Evolutionary conservation across 345 rosid genomes (phyloP).

Genomic region (Erucastrum elatum): DNA sequence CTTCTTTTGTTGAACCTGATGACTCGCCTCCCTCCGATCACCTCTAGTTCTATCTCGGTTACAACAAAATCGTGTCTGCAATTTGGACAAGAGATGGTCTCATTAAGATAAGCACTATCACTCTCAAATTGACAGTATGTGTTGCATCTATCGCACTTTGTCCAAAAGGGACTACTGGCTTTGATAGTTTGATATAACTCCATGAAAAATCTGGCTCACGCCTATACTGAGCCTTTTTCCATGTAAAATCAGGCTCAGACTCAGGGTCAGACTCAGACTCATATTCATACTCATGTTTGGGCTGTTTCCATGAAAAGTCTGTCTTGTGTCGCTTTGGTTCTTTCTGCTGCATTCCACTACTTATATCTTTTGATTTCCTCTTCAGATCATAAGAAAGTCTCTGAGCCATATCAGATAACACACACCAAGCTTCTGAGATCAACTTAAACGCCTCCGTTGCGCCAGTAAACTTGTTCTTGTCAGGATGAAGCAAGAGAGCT

Average conservation of each 20-base stretch:
- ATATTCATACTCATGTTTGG: not conserved
- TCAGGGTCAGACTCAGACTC: not conserved
- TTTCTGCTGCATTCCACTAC: not conserved
- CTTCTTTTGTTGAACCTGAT: conserved; percentile 13
- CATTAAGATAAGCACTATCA: conserved; percentile 55
- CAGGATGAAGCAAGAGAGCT: conserved; percentile 75
- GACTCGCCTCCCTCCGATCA: conserved; percentile 21
- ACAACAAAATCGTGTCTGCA: conserved; percentile 64
- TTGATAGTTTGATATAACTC: conserved; percentile 1
- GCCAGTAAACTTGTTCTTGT: conserved; percentile 72
- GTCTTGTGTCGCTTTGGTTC: not conserved
- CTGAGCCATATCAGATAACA: conserved; percentile 63
- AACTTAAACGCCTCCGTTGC: conserved; percentile 81
- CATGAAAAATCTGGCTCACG: not conserved
- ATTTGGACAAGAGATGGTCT: conserved; percentile 65
- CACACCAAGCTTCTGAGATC: conserved; percentile 66
- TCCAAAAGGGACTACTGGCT: conserved; percentile 65
- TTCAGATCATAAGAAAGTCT: conserved; percentile 62
- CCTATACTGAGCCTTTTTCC: not conserved
- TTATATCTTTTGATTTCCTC: conserved; percentile 16
- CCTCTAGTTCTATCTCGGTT: conserved; percentile 41
- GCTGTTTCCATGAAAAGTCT: not conserved
- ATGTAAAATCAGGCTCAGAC: conserved; percentile 8
- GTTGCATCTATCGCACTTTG: conserved; percentile 70
- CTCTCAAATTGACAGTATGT: conserved; percentile 60